A percentile compares a stretch with the other conserved stretches of the same genome.
Conservation (phyloP, 345 rosid genomes). For the Pseudoturritis turrita region DNA sequence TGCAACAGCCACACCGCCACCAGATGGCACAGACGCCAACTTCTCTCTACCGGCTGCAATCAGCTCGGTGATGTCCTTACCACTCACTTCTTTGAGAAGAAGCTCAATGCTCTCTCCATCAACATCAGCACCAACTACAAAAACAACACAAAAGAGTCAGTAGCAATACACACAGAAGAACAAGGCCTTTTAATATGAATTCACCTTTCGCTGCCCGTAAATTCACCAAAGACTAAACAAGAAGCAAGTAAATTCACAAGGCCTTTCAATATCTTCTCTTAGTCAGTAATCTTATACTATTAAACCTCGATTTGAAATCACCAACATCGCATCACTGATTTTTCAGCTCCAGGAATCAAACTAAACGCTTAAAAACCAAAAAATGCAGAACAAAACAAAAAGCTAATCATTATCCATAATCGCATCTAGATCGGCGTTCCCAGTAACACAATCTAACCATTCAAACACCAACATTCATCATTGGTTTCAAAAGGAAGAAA, state of each 20-base stretch:
- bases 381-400: too few relatives aligned
- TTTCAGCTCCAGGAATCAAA: too few relatives aligned
- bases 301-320: too few relatives aligned
- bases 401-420: neutral
- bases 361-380: too few relatives aligned
- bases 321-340: too few relatives aligned
- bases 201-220: too few relatives aligned
- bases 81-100: constrained; percentile 49
- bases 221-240: too few relatives aligned
- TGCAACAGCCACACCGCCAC: constrained; percentile 48
- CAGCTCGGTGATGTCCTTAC: constrained; percentile 63
- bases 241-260: too few relatives aligned
- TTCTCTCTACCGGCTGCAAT: constrained; percentile 73
- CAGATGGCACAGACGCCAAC: constrained; percentile 68
- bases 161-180: too few relatives aligned
- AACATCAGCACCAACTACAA: constrained; percentile 61
- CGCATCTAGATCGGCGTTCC: neutral
- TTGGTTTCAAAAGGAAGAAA: neutral
- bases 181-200: too few relatives aligned
- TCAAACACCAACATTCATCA: neutral
- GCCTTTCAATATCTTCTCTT: too few relatives aligned
- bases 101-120: constrained; percentile 60
- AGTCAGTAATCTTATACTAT: too few relatives aligned
- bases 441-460: neutral
- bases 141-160: neutral